A percentile compares a stretch with the other conserved stretches of the same genome.
phyloP scores from a whole-genome alignment of 2,329 filamentous ascomycete genomes.

The Aspergillus fijiensis region DNA sequence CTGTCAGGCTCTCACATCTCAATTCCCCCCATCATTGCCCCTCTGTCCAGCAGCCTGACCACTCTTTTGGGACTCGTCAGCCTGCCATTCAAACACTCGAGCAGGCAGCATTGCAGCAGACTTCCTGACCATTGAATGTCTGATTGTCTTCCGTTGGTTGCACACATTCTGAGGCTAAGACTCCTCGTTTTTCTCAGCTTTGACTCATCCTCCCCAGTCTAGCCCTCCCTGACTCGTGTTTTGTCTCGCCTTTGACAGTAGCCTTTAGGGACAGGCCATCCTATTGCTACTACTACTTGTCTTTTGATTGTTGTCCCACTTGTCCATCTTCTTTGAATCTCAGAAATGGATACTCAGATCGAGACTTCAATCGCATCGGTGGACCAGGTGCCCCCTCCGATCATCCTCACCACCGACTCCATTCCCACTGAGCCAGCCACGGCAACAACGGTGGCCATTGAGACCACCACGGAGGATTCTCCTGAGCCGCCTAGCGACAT shows the following conservation, averaged over 20 bases:
- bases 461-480: slow-evolving; percentile 13
- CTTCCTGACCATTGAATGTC: slow-evolving; percentile 1
- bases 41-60: neutral
- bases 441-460: slow-evolving; percentile 6
- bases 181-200: slow-evolving; percentile 2
- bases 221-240: neutral
- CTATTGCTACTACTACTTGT: neutral
- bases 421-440: slow-evolving; percentile 4
- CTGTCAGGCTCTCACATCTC: slow-evolving; percentile 11
- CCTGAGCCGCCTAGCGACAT: slow-evolving; percentile 8
- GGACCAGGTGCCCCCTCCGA: slow-evolving; percentile 16
- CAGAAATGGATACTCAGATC: neutral
- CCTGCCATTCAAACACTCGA: neutral
- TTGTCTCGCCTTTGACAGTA: neutral
- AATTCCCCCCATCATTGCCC: neutral
- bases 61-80: neutral
- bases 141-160: neutral
- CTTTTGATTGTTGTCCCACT: neutral
- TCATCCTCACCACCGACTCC: slow-evolving; percentile 15
- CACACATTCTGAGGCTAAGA: slow-evolving; percentile 4
- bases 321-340: neutral
- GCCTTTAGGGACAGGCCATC: neutral
- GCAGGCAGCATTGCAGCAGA: neutral
- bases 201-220: slow-evolving; percentile 1
- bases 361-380: slow-evolving; percentile 12